Evolutionary conservation across 2,329 filamentous ascomycete genomes (phyloP).

Genomic region (Sporothrix humicola): DNA sequence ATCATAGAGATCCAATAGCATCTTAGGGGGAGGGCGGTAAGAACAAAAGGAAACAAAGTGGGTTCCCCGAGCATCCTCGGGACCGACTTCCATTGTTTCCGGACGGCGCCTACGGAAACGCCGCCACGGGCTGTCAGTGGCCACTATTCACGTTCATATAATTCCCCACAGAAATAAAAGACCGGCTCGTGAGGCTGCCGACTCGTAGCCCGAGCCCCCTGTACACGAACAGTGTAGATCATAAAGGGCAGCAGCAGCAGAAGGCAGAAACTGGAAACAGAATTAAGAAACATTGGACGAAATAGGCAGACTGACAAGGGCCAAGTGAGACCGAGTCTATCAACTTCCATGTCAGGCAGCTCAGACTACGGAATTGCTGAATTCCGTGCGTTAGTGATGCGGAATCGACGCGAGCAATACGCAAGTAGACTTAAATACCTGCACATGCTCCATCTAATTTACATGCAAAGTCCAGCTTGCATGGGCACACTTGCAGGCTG

Average conservation of each 20-base stretch:
- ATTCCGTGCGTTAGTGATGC: not conserved
- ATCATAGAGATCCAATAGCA: not conserved
- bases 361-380: not conserved
- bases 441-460: not conserved
- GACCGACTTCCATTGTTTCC: not conserved
- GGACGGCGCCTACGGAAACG: not conserved
- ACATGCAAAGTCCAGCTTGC: not conserved
- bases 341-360: not conserved
- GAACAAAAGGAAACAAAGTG: constrained; percentile 1
- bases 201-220: not conserved
- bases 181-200: not conserved
- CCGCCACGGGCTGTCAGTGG: not conserved
- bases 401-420: not conserved
- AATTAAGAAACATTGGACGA: not conserved
- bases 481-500: not conserved
- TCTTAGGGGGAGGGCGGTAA: not conserved
- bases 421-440: too few relatives aligned
- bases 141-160: not conserved
- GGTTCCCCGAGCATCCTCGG: not conserved
- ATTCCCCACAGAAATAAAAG: not conserved
- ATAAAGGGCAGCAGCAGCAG: not conserved
- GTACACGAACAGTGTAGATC: not conserved
- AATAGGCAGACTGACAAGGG: not conserved
- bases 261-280: too few relatives aligned
- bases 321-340: not conserved